Evolutionary conservation across 176 grass and related monocot genomes (phyloP), one percentile per base, ranked within the genome.

Genomic region (Oryza punctata): DNA sequence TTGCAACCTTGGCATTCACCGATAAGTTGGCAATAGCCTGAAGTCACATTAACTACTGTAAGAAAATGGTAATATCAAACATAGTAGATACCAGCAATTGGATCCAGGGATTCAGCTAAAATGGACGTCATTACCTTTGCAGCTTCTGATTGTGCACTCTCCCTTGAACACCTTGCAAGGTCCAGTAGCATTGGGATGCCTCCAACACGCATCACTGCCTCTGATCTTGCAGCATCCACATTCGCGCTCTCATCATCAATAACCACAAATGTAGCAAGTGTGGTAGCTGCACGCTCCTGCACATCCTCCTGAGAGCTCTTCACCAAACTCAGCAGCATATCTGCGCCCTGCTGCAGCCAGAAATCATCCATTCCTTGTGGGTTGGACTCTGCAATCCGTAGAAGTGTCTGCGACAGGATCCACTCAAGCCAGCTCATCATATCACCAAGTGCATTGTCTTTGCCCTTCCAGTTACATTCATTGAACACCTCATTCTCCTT

Each of bases 21-120:
- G 97, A 94, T 75, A 99, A 78, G 75, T 99, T 99, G 66, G 97
- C 97, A 94, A 99, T 99, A 35, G 97, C 97, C 96, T 98, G 85
- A 35, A 91, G 38, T 43, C 40, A 65, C 50, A 87, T 54, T 25
- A 65, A 52, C 25, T 64, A 74, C 82, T 54, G 49, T 87, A 45
- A 87, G 32, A 18, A 75, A 73, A 80, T 70, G 64, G 40, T 38
- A 79, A 13, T 65, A 49, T 38, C 24, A 76, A n/a, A n/a, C 84
- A 46, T 76, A 49, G 24, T 54, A 75, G 50, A 63, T 21, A 89
- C 38, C 69, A 47, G 38, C 47, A 73, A 9, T 41, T 44, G 76
- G 33, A 76, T 29, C 75, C 68, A 59, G 13, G 43, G 54, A 32
- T 40, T 44, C n/a, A 81, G 19, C 27, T 29, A 80, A 72, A 82